Evolutionary conservation across 345 rosid species (phyloP), one percentile per base, ranked within the genome.

Genomic region (Pseudoturritis turrita): DNA sequence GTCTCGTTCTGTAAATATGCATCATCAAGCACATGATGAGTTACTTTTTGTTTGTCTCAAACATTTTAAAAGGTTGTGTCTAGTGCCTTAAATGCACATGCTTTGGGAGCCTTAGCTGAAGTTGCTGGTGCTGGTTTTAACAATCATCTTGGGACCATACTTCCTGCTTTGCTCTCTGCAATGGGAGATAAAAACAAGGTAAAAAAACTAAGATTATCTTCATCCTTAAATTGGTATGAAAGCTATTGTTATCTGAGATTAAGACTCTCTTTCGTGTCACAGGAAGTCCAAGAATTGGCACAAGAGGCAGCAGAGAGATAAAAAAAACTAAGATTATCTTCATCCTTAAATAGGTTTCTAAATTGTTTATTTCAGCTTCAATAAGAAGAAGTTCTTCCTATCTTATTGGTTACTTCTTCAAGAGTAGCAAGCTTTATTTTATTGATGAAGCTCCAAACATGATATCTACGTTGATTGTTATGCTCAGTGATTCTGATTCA

Each of bases 51-150:
- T n/a, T 1, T 44, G 39, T 46, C 66, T 69, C 21, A 26, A 45
- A 69, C 60, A 7, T 62, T 61, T 37, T 18, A 23, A 53, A 61
- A 12, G 69, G 44, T 17, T 79, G 5, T 75, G 46, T 82, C 25
- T 82, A 95, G 98, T 53, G 93, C 97, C 73, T 89, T 95, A 75
- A 91, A 91, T 84, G 99, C 97, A 23, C 96, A 95, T 86, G 97
- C 99, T 62, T 72, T 95, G 44, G 99, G 99, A 59, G 99, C 96
- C 23, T 83, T 95, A 70, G 99, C 99, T 36, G 98, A 95, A 73
- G 99, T 91, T 81, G 97, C 99, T 3, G 96, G 99, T 68, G 77
- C 96, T 67, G 96, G 99, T 55, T 89, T 95, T 45, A 87, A 88
- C 75, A 55, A 72, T 77, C 99, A 95, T 80, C 91, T 95, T 69